phyloP scores from a whole-genome alignment of 768 basidiomycete species.

The Gymnopilus dilepis region DNA sequence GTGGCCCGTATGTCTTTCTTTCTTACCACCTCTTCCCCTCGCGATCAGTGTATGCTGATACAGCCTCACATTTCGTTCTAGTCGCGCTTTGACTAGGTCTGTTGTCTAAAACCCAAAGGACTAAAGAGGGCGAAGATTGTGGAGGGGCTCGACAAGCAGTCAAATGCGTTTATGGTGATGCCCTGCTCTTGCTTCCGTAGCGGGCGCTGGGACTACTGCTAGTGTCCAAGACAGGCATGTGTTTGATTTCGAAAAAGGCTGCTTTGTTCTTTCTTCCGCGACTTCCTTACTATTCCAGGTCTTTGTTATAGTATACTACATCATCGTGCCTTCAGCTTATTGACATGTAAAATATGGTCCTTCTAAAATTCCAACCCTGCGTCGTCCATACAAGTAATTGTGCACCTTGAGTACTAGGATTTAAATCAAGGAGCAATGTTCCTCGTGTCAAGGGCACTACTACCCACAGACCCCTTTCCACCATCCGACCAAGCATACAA shows the following conservation, averaged over 20 bases:
- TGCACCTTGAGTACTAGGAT: too few species aligned
- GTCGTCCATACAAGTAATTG: too few species aligned
- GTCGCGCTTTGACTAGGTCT: constrained; percentile 48
- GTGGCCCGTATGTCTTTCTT: constrained; percentile 41
- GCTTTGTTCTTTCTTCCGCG: neutral
- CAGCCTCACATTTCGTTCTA: constrained; percentile 17
- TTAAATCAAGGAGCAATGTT: too few species aligned
- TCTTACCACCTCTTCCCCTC: neutral
- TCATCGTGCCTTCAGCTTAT: neutral
- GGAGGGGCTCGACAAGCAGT: constrained; percentile 85
- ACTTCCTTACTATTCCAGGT: neutral
- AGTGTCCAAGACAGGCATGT: constrained; percentile 38
- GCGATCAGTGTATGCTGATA: neutral
- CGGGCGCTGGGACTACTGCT: constrained; percentile 15
- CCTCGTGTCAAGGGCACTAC: too few species aligned
- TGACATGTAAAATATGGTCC: neutral
- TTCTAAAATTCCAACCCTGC: too few species aligned
- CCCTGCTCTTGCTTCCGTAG: constrained; percentile 43
- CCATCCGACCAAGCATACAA: constrained; percentile 78
- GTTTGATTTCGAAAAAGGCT: constrained; percentile 6
- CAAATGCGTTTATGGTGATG: constrained; percentile 90
- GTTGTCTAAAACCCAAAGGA: constrained; percentile 28
- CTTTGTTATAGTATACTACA: constrained; percentile 5
- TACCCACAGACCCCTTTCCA: constrained; percentile 45
- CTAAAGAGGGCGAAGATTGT: constrained; percentile 69